phyloP scores from a whole-genome alignment of 2,329 filamentous ascomycete species.

The Thielaviopsis cerberus region DNA sequence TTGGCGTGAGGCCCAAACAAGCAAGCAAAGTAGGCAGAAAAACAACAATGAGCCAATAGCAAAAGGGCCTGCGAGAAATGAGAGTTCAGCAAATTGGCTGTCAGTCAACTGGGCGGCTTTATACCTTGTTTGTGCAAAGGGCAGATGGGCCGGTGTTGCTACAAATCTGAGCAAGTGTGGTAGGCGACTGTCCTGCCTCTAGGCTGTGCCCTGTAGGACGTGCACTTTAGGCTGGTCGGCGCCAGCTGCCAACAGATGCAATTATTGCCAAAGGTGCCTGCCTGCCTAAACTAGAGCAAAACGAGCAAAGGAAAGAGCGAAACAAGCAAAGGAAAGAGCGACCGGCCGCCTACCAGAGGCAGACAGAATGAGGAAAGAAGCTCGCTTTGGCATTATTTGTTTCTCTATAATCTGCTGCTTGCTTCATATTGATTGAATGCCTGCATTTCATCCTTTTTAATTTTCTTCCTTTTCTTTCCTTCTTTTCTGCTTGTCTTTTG shows the following conservation, averaged over 20 bases:
- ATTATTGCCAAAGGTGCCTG: neutral
- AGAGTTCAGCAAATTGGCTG: no score
- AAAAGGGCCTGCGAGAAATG: neutral
- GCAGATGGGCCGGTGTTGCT: no score
- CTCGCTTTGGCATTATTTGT: neutral
- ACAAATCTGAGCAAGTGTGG: no score
- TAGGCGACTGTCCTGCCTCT: no score
- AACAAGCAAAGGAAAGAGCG: neutral
- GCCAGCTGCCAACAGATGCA: neutral
- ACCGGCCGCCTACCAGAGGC: neutral
- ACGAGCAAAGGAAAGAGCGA: neutral
- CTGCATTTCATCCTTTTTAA: slow-evolving; percentile 4
- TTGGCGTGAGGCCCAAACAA: neutral
- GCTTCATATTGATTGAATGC: neutral
- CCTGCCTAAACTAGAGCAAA: no score
- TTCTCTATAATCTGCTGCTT: neutral
- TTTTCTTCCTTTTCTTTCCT: slow-evolving; percentile 12
- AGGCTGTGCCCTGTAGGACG: no score
- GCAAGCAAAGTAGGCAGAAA: neutral
- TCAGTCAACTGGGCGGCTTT: neutral
- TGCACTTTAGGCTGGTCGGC: no score
- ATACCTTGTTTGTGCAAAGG: no score
- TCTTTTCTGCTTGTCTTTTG: slow-evolving; percentile 7
- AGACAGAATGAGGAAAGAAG: neutral
- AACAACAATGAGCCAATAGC: no score